Conservation (phyloP, 2,329 filamentous ascomycete species). For the Alternaria postmessia region DNA sequence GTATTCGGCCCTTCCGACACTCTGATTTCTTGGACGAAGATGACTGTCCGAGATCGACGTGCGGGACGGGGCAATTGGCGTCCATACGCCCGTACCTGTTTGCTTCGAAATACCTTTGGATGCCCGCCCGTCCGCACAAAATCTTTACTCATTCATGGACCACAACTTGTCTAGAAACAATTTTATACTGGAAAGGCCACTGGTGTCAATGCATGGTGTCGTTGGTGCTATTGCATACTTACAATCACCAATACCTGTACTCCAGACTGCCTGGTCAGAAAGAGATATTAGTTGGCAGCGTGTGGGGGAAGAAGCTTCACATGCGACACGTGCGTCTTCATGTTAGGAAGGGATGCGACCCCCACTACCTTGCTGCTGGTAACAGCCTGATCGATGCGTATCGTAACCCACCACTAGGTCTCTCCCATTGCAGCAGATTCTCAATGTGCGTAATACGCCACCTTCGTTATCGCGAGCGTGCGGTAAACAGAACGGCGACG, state of each 20-base stretch:
- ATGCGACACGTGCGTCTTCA: conserved; percentile 1
- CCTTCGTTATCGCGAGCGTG: neutral
- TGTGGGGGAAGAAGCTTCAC: neutral
- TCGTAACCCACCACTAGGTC: neutral
- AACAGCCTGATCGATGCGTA: neutral
- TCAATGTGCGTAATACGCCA: neutral
- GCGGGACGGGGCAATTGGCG: conserved; percentile 1
- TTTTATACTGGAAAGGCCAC: neutral
- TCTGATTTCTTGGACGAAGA: neutral
- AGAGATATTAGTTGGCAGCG: neutral
- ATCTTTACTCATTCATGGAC: neutral
- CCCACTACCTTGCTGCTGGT: neutral
- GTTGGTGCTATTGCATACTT: neutral
- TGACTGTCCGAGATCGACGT: conserved; percentile 5
- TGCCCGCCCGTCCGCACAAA: neutral
- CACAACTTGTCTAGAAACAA: neutral
- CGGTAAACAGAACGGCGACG: neutral
- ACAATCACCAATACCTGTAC: neutral
- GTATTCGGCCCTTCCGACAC: conserved; percentile 3
- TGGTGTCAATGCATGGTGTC: neutral
- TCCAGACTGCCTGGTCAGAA: neutral
- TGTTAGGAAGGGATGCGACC: neutral
- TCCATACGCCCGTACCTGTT: neutral
- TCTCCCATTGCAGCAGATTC: neutral
- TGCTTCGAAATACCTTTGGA: conserved; percentile 1